A percentile compares a stretch with the other conserved stretches of the same genome.
phyloP scores from a whole-genome alignment of 176 grass and related monocot genomes.

The Carex myosuroides region DNA sequence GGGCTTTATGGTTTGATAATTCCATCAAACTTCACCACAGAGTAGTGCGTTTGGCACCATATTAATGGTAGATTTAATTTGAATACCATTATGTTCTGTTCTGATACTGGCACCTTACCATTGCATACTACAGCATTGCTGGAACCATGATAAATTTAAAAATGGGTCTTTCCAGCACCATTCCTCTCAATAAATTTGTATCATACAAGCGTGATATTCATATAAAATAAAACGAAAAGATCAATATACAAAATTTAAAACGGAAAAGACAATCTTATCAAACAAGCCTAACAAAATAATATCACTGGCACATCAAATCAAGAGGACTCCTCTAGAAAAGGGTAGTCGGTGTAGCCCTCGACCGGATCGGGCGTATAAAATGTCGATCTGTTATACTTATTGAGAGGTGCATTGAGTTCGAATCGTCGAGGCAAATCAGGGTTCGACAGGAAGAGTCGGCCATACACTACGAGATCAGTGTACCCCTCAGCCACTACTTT shows the following conservation, averaged over 20 bases:
- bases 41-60: neutral
- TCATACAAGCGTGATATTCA: too few relatives aligned
- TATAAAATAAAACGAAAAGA: neutral
- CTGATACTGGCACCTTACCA: too few relatives aligned
- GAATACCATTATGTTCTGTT: too few relatives aligned
- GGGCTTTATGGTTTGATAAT: neutral
- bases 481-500: constrained; percentile 32
- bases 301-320: neutral
- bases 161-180: too few relatives aligned
- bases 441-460: constrained; percentile 33
- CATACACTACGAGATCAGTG: constrained; percentile 35
- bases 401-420: constrained; percentile 26
- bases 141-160: too few relatives aligned
- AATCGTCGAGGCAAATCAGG: constrained; percentile 22
- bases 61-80: too few relatives aligned
- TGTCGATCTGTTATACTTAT: constrained; percentile 32
- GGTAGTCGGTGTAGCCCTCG: constrained; percentile 38
- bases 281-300: neutral
- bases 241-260: neutral
- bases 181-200: too few relatives aligned
- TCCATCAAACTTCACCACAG: neutral
- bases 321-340: constrained; percentile 10
- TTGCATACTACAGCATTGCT: too few relatives aligned
- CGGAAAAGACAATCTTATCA: neutral
- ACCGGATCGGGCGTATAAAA: constrained; percentile 40